A percentile compares a stretch with the other conserved stretches of the same genome.
phyloP scores from a whole-genome alignment of 768 basidiomycete species.

The Terana coerulea region DNA sequence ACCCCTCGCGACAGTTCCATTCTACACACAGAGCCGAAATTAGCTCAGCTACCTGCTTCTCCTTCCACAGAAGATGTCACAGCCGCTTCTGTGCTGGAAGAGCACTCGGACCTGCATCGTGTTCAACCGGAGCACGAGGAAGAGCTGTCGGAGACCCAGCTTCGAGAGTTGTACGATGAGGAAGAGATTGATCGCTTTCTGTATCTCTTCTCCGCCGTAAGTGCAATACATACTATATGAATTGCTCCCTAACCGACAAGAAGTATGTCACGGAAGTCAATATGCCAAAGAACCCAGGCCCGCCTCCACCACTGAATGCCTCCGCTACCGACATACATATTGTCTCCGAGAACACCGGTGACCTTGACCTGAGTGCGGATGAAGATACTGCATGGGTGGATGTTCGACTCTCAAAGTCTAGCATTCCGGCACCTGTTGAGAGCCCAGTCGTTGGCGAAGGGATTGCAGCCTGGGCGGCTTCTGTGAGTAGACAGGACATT shows the following conservation, averaged over 20 bases:
- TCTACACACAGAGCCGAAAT: not conserved
- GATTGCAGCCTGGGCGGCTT: slow-evolving; percentile 11
- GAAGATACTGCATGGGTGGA: not conserved
- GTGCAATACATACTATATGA: slow-evolving; percentile 16
- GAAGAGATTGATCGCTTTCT: slow-evolving; percentile 64
- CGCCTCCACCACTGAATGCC: not conserved
- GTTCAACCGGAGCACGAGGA: slow-evolving; percentile 23
- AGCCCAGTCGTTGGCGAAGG: not conserved
- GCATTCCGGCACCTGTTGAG: too few species aligned
- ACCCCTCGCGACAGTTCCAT: not conserved
- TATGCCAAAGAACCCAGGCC: slow-evolving; percentile 17
- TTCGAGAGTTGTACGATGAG: slow-evolving; percentile 57
- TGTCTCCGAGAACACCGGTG: not conserved
- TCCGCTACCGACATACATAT: not conserved
- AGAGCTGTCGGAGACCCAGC: slow-evolving; percentile 45
- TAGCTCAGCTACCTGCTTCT: not conserved
- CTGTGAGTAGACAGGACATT: slow-evolving; percentile 9
- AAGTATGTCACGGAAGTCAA: slow-evolving; percentile 62
- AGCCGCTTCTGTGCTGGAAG: not conserved
- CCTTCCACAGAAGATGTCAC: not conserved
- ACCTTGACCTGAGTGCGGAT: not conserved
- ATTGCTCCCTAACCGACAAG: not conserved
- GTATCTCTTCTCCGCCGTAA: slow-evolving; percentile 55
- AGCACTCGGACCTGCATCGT: too few species aligned
- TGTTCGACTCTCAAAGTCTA: not conserved